A percentile compares a stretch with the other conserved stretches of the same genome.
Conservation (phyloP, 768 basidiomycete species). For the Lentinus tigrinus region DNA sequence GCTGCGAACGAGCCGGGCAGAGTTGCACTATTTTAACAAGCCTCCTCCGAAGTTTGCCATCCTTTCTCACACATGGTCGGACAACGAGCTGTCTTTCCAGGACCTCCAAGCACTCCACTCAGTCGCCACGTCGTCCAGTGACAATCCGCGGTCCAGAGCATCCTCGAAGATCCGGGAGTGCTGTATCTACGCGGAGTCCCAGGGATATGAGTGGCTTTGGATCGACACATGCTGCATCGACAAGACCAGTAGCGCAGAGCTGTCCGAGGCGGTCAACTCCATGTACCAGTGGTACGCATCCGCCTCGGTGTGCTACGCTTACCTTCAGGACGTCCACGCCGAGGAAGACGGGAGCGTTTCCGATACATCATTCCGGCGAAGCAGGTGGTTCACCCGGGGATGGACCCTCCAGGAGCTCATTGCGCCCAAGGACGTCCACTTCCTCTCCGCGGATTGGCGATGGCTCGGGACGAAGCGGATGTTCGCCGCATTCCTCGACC, state of each 20-base stretch:
- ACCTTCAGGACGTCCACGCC: not conserved
- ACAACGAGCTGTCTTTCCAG: not conserved
- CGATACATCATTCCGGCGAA: not conserved
- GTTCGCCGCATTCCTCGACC: not conserved
- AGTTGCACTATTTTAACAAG: not conserved
- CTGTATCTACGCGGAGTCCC: not conserved
- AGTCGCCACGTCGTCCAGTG: too few species aligned
- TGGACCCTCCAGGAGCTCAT: slow-evolving; percentile 13
- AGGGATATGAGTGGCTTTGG: not conserved
- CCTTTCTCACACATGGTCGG: not conserved
- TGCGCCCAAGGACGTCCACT: not conserved
- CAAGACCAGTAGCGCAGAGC: not conserved
- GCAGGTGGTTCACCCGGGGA: slow-evolving; percentile 2
- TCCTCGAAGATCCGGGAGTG: not conserved
- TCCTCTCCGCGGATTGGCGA: not conserved
- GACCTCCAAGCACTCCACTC: not conserved
- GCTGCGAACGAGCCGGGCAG: not conserved
- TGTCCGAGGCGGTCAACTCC: not conserved
- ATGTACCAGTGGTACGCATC: not conserved
- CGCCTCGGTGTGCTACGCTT: slow-evolving; percentile 1
- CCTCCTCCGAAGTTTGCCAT: not conserved
- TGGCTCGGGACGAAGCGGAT: not conserved
- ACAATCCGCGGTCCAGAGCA: not conserved
- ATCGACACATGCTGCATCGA: slow-evolving; percentile 1
- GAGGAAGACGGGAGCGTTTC: not conserved